Evolutionary conservation across 768 basidiomycete species (phyloP).

Genomic region (Brasilioporus rufonigricans): DNA sequence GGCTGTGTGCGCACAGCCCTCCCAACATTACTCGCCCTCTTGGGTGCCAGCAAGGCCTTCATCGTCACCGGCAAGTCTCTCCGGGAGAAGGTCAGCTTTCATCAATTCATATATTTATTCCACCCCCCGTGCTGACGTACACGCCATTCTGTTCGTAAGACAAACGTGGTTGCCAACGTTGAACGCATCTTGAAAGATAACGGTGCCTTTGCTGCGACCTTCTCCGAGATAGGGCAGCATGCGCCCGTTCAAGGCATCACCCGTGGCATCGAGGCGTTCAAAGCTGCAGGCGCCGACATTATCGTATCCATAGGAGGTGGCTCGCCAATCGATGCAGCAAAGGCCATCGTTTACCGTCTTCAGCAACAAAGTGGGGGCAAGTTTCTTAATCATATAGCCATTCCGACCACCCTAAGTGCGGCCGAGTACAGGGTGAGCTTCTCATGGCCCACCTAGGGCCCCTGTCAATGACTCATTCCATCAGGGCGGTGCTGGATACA

Average conservation of each 20-base stretch:
- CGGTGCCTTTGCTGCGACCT: conserved; percentile 63
- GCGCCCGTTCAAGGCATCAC: conserved; percentile 66
- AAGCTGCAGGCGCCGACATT: conserved; percentile 57
- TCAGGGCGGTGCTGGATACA: conserved; percentile 68
- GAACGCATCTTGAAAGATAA: conserved; percentile 50
- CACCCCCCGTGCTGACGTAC: conserved; percentile 10
- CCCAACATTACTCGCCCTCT: conserved; percentile 52
- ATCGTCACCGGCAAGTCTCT: conserved; percentile 73
- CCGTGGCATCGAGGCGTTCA: conserved; percentile 53
- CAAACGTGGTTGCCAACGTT: conserved; percentile 22
- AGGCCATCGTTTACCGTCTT: conserved; percentile 64
- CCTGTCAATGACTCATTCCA: conserved; percentile 1
- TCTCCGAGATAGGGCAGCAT: conserved; percentile 73
- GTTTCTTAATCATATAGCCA: conserved; percentile 65
- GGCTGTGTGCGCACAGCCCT: conserved; percentile 61
- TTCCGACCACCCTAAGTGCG: conserved; percentile 80
- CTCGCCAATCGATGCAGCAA: conserved; percentile 76
- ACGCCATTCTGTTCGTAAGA: conserved; percentile 15
- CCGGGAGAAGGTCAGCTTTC: conserved; percentile 48
- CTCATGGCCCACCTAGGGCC: neutral
- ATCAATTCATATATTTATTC: neutral
- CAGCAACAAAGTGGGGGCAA: conserved; percentile 54
- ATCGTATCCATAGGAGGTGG: conserved; percentile 79
- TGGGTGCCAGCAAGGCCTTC: conserved; percentile 63
- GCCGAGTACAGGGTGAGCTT: conserved; percentile 65